Conservation (phyloP, 2,329 filamentous ascomycete genomes). For the Neurospora crassa region DNA sequence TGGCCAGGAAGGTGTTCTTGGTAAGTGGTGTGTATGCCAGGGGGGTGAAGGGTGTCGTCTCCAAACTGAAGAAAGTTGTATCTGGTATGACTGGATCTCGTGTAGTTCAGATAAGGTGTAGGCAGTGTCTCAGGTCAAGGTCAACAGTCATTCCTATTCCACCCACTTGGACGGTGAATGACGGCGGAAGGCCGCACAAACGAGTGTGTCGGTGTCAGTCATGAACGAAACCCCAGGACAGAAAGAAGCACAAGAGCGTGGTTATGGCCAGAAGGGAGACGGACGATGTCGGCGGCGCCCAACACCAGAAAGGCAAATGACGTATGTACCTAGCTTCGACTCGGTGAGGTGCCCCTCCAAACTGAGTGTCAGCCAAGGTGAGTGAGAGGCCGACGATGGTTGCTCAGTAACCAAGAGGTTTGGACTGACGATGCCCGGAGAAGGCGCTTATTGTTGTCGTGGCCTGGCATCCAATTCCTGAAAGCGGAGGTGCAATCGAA, state of each 20-base stretch:
- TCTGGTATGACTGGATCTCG: not conserved
- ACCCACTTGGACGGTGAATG: not conserved
- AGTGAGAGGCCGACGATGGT: not conserved
- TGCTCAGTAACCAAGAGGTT: not conserved
- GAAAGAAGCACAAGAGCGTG: not conserved
- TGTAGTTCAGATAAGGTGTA: not conserved
- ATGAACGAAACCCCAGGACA: not conserved
- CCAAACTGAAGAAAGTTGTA: not conserved
- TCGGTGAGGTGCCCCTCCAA: not conserved
- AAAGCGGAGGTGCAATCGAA: not conserved
- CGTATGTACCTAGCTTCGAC: not conserved
- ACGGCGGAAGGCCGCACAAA: not conserved
- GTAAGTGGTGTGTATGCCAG: not conserved
- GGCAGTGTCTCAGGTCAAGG: not conserved
- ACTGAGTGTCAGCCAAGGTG: not conserved
- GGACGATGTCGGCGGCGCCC: not conserved
- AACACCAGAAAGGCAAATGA: not conserved
- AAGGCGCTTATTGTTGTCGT: not conserved
- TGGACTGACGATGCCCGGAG: not conserved
- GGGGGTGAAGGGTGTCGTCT: not conserved
- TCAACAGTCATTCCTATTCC: not conserved
- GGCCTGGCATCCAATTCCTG: not conserved
- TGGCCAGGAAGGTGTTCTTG: not conserved
- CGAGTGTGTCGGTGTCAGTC: not conserved
- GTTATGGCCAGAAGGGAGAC: not conserved